phyloP scores from a whole-genome alignment of 2,329 filamentous ascomycete species.

The Rhynchosporium graminicola region DNA sequence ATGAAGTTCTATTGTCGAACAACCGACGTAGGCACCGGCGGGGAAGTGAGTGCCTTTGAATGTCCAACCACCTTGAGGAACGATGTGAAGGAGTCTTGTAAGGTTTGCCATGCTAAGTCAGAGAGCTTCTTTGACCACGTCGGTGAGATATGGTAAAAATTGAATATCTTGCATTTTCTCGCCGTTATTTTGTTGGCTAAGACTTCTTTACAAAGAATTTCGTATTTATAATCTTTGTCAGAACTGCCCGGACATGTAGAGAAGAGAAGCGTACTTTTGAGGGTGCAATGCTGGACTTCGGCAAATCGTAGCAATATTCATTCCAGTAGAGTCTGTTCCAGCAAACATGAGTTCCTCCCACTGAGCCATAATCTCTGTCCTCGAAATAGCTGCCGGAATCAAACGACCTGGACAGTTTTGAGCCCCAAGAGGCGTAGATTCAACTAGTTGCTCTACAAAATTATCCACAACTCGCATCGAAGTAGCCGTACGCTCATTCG shows the following conservation, averaged over 20 bases:
- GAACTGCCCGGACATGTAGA: not conserved
- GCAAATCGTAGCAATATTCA: slow-evolving; percentile 51
- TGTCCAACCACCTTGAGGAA: slow-evolving; percentile 41
- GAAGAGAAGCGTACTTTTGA: slow-evolving; percentile 40
- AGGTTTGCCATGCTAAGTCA: slow-evolving; percentile 54
- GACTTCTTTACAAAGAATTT: slow-evolving; percentile 42
- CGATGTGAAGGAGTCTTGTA: slow-evolving; percentile 50
- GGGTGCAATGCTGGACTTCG: slow-evolving; percentile 49
- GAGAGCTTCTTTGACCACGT: slow-evolving; percentile 52
- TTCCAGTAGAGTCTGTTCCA: slow-evolving; percentile 54
- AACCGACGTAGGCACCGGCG: slow-evolving; percentile 47
- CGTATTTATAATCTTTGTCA: slow-evolving; percentile 35
- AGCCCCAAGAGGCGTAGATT: slow-evolving; percentile 38
- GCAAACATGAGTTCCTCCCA: slow-evolving; percentile 57
- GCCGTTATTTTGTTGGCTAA: slow-evolving; percentile 29
- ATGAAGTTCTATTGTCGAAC: slow-evolving; percentile 49
- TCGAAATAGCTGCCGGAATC: slow-evolving; percentile 46
- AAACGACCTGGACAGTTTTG: slow-evolving; percentile 52
- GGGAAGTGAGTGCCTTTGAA: slow-evolving; percentile 43
- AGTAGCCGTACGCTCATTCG: slow-evolving; percentile 42
- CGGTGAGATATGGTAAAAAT: slow-evolving; percentile 48
- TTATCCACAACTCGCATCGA: slow-evolving; percentile 44
- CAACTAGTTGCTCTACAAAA: slow-evolving; percentile 46
- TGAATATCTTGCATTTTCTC: slow-evolving; percentile 38
- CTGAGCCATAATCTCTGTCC: slow-evolving; percentile 50